phyloP scores from a whole-genome alignment of 495 filamentous ascomycete genomes.

The Lophium mytilinum region DNA sequence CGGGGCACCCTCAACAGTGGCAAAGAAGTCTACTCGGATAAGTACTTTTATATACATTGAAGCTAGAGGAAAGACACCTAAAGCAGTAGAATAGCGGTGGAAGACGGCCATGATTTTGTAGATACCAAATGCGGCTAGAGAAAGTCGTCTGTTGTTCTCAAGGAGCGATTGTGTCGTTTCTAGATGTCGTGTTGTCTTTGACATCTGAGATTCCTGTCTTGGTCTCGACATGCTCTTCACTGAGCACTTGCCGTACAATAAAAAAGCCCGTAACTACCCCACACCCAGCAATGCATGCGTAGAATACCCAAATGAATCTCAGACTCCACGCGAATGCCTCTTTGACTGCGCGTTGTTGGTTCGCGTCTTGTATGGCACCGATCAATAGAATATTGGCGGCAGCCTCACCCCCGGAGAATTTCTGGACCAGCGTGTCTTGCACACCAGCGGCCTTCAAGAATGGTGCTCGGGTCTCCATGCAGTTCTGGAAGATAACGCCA shows the following conservation, averaged over 20 bases:
- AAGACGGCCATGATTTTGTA: too few relatives aligned
- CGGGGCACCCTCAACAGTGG: too few relatives aligned
- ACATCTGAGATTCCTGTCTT: constrained; percentile 41
- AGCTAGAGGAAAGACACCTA: too few relatives aligned
- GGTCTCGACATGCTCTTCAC: constrained; percentile 54
- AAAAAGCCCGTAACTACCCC: constrained; percentile 47
- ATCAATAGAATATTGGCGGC: constrained; percentile 46
- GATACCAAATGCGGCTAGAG: too few relatives aligned
- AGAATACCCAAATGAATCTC: constrained; percentile 55
- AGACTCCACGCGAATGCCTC: constrained; percentile 53
- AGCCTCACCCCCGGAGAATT: constrained; percentile 43
- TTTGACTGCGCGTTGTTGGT: constrained; percentile 41
- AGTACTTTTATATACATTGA: too few relatives aligned
- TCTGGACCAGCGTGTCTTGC: constrained; percentile 28
- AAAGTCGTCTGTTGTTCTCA: too few relatives aligned
- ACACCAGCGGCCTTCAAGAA: constrained; percentile 43
- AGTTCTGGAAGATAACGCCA: constrained; percentile 43
- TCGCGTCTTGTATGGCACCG: constrained; percentile 36
- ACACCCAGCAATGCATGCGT: constrained; percentile 44
- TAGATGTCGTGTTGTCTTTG: constrained; percentile 1
- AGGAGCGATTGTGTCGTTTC: too few relatives aligned
- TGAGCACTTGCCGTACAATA: constrained; percentile 44
- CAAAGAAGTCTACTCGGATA: too few relatives aligned
- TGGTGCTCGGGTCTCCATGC: constrained; percentile 41
- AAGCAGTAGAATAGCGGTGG: too few relatives aligned